Evolutionary conservation across 169 alveolate species (phyloP).

Genomic region (Cryptosporidium tyzzeri): DNA sequence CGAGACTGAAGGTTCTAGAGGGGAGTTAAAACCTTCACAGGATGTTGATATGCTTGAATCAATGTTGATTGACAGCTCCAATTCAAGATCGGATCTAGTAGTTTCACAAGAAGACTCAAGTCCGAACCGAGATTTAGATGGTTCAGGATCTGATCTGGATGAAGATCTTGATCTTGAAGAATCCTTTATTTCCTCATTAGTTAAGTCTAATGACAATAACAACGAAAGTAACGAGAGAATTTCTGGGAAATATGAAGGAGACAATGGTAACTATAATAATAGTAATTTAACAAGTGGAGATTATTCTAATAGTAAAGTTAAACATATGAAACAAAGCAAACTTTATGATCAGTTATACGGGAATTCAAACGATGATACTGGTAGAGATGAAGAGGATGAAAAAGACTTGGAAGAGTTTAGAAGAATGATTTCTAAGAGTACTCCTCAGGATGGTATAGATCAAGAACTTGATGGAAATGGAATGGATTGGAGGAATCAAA

Average conservation of each 20-base stretch:
- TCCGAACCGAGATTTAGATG: background rate
- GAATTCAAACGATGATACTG: background rate
- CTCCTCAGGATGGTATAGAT: slow-evolving; percentile 29
- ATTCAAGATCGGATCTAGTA: background rate
- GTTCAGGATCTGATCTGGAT: slow-evolving; percentile 12
- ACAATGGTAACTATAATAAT: background rate
- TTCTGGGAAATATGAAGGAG: background rate
- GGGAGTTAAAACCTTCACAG: background rate
- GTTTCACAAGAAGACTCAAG: background rate
- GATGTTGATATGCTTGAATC: background rate
- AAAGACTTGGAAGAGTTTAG: slow-evolving; percentile 62
- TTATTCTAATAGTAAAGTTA: background rate
- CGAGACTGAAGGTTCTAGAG: slow-evolving; percentile 31
- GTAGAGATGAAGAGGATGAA: slow-evolving; percentile 65
- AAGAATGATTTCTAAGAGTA: slow-evolving; percentile 34
- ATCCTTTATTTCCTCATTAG: slow-evolving; percentile 59
- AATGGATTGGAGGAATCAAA: background rate
- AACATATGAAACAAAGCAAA: slow-evolving; percentile 2
- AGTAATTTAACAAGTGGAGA: background rate
- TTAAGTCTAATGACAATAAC: background rate
- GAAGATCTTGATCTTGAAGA: slow-evolving; percentile 68
- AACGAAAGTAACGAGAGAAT: background rate
- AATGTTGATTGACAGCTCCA: background rate
- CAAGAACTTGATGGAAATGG: background rate
- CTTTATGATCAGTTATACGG: slow-evolving; percentile 23